phyloP scores from a whole-genome alignment of 805 yeast species.

The Nakazawaea ambrosiae region DNA sequence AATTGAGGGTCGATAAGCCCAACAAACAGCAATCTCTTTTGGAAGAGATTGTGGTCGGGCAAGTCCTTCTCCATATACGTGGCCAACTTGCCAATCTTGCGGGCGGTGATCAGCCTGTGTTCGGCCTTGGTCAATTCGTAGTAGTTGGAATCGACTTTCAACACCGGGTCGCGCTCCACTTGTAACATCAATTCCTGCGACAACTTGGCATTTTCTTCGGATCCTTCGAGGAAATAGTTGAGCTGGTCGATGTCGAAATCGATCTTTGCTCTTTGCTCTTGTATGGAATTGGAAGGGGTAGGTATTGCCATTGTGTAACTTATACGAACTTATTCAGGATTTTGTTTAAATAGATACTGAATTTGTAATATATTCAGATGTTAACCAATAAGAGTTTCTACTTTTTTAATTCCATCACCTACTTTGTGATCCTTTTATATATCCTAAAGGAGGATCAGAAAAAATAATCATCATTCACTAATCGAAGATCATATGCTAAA shows the following conservation, averaged over 20 bases:
- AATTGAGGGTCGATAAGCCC: slow-evolving; percentile 73
- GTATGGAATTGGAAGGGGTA: slow-evolving; percentile 28
- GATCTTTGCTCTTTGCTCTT: slow-evolving; percentile 38
- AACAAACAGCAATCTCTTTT: slow-evolving; percentile 50
- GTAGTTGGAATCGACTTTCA: slow-evolving; percentile 44
- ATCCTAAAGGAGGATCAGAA: no score
- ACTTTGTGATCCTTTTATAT: no score
- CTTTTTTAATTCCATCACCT: no score
- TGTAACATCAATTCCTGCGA: slow-evolving; percentile 48
- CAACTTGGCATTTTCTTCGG: slow-evolving; percentile 34
- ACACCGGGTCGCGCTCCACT: slow-evolving; percentile 60
- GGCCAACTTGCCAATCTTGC: slow-evolving; percentile 54
- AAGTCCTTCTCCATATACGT: slow-evolving; percentile 44
- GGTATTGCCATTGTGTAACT: slow-evolving; percentile 16
- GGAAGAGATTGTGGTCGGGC: slow-evolving; percentile 37
- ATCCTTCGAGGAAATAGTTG: slow-evolving; percentile 51
- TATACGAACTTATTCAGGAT: no score
- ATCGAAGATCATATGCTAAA: no score
- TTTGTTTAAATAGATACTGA: no score
- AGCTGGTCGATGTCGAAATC: slow-evolving; percentile 36
- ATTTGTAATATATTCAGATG: neutral
- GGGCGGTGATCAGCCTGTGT: slow-evolving; percentile 54
- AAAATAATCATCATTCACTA: no score
- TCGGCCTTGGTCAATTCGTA: slow-evolving; percentile 52
- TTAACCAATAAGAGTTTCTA: no score